A percentile compares a stretch with the other conserved stretches of the same genome.
Evolutionary conservation across 495 filamentous ascomycete genomes (phyloP).

Genomic region (Penicillium macrosclerotiorum): DNA sequence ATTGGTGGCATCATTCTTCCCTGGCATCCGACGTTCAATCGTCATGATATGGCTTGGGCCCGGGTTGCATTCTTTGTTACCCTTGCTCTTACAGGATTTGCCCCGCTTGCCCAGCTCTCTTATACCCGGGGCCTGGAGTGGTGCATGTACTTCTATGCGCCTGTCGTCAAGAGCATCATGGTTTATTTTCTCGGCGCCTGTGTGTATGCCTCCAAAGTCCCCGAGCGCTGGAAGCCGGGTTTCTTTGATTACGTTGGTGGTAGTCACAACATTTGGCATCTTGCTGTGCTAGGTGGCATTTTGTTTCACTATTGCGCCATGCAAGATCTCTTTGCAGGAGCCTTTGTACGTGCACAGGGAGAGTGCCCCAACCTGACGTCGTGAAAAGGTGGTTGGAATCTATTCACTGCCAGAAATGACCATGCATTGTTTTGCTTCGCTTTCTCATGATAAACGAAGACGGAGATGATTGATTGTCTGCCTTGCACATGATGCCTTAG

Average conservation of each 20-base stretch:
- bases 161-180: conserved; percentile 75
- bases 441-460: conserved; percentile 14
- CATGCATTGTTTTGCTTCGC: background rate
- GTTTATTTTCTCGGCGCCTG: conserved; percentile 85
- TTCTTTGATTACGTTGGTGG: conserved; percentile 92
- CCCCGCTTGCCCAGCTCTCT: conserved; percentile 81
- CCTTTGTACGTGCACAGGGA: conserved; percentile 68
- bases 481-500: background rate
- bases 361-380: conserved; percentile 48
- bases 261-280: conserved; percentile 96
- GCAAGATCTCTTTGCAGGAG: conserved; percentile 86
- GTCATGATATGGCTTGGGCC: conserved; percentile 83
- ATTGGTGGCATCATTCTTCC: conserved; percentile 87
- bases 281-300: conserved; percentile 94
- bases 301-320: conserved; percentile 94
- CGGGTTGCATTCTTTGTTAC: conserved; percentile 90
- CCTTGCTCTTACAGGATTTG: conserved; percentile 84
- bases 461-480: background rate
- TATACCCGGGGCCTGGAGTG: conserved; percentile 70
- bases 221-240: conserved; percentile 89
- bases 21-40: conserved; percentile 97
- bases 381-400: conserved; percentile 10
- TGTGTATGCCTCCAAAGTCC: conserved; percentile 91
- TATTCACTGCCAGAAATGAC: conserved; percentile 1
- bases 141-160: conserved; percentile 84